Evolutionary conservation across 768 basidiomycete genomes (phyloP), one percentile per base, ranked within the genome.

Genomic region (Cantharellus anzutake): DNA sequence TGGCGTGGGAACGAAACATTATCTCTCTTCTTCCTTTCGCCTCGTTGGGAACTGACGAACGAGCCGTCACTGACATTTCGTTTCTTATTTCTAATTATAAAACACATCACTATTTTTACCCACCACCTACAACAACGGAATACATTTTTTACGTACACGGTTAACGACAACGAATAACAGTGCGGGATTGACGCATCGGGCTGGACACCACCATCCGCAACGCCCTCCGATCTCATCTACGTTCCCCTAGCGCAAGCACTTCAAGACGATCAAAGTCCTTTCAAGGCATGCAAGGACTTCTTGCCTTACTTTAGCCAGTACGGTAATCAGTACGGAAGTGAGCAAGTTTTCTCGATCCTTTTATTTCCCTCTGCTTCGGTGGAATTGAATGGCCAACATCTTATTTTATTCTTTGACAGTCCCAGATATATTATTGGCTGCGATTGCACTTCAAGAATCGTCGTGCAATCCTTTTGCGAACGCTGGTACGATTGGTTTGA

Each of bases 361-460:
- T 11, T 55, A 11, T 37, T 11, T 37, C 11, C 11, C 35, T 37
- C 52, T 11, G 7, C 11, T 37, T 55, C 52, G 7, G 11, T 11
- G 35, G 11, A 5, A 29, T 37, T 37, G 11, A 57, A 16, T 16
- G 11, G 16, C 57, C n/a, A n/a, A 41, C 41, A 37, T 7, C 7
- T 58, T 11, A 5, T 7, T 7, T 50, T 7, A n/a, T 34, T 56
- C 37, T 53, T 58, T 11, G 38, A 39, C 51, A 75, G 76, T 91
- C 39, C 84, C 84, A 35, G 68, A 86, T 4, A 86, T 91, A 67
- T 72, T 93, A 63, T 69, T 93, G 42, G 90, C 89, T 2, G 77
- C 88, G 0, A 83, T 94, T 64, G 88, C 89, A 40, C 83, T 94
- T 82, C 89, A 93, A 68, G 92, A 94, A 68, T 80, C 79, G 40